Evolutionary conservation across 78 protist species (phyloP).

Genomic region (Monosiga brevicollis): DNA sequence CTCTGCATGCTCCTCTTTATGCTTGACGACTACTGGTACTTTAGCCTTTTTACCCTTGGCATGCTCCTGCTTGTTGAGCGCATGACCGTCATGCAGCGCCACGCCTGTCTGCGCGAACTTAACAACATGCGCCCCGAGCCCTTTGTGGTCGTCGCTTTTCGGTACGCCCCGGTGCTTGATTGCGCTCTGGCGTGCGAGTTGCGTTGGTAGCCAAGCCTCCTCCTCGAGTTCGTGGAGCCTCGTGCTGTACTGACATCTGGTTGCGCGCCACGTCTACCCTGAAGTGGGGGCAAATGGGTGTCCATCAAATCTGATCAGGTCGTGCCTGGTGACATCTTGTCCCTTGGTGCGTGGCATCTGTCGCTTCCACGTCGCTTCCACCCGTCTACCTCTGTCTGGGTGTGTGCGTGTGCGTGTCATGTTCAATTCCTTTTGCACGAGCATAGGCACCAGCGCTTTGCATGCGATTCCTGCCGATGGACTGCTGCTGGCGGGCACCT

Average conservation of each 20-base stretch:
- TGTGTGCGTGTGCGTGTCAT: not conserved
- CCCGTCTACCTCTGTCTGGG: not conserved
- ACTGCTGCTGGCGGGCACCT: constrained; percentile 81
- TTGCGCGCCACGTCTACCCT: too few relatives aligned
- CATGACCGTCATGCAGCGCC: constrained; percentile 64
- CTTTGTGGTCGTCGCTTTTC: too few relatives aligned
- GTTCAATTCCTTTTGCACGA: not conserved
- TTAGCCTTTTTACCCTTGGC: constrained; percentile 84
- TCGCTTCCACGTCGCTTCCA: too few relatives aligned
- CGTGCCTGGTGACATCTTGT: not conserved
- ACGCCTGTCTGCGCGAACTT: not conserved
- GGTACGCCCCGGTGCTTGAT: too few relatives aligned
- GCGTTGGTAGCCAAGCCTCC: too few relatives aligned
- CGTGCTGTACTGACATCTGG: too few relatives aligned
- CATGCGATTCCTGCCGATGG: constrained; percentile 67
- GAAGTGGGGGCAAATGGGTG: not conserved
- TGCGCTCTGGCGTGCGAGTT: too few relatives aligned
- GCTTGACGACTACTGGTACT: constrained; percentile 87
- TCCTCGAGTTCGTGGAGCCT: too few relatives aligned
- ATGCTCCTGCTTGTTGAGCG: constrained; percentile 87
- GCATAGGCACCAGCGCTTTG: not conserved
- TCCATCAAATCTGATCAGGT: not conserved
- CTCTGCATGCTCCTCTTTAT: constrained; percentile 91
- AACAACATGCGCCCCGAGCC: too few relatives aligned
- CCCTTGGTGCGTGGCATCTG: not conserved